phyloP scores from a whole-genome alignment of 2,329 filamentous ascomycete genomes.

The Cladosporium velox region DNA sequence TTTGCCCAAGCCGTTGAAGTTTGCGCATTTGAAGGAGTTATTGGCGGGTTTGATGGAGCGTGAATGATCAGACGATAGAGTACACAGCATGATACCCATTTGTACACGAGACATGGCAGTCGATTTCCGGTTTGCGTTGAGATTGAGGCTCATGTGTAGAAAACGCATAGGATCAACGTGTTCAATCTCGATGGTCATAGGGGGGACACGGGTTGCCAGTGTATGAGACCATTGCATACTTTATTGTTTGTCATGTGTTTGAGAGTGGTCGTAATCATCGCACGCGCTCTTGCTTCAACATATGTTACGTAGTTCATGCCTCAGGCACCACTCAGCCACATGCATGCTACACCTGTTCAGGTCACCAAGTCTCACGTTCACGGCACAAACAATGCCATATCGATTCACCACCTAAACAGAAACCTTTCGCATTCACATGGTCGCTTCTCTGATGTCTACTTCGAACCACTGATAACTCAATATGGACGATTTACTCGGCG shows the following conservation, averaged over 20 bases:
- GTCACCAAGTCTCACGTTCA: not conserved
- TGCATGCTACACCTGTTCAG: no score
- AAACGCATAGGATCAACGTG: not conserved
- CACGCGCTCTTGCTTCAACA: no score
- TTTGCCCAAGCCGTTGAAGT: slow-evolving; percentile 37
- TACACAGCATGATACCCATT: not conserved
- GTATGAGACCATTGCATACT: not conserved
- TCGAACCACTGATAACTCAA: not conserved
- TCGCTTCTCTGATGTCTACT: not conserved
- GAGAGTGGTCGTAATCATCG: not conserved
- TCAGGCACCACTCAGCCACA: not conserved
- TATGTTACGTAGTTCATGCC: not conserved
- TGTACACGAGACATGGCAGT: not conserved
- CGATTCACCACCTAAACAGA: slow-evolving; percentile 1
- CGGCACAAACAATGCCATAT: not conserved
- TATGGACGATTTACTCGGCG: slow-evolving; percentile 54
- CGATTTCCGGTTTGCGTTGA: not conserved
- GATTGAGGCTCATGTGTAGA: not conserved
- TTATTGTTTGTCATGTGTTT: not conserved
- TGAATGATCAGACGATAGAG: not conserved
- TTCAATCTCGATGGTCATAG: not conserved
- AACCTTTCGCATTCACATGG: not conserved
- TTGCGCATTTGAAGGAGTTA: slow-evolving; percentile 29
- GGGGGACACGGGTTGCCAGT: not conserved
- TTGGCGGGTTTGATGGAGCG: slow-evolving; percentile 24